A percentile compares a stretch with the other conserved stretches of the same genome.
phyloP scores from a whole-genome alignment of 2,329 filamentous ascomycete genomes.

The Hypoxylon rubiginosum region DNA sequence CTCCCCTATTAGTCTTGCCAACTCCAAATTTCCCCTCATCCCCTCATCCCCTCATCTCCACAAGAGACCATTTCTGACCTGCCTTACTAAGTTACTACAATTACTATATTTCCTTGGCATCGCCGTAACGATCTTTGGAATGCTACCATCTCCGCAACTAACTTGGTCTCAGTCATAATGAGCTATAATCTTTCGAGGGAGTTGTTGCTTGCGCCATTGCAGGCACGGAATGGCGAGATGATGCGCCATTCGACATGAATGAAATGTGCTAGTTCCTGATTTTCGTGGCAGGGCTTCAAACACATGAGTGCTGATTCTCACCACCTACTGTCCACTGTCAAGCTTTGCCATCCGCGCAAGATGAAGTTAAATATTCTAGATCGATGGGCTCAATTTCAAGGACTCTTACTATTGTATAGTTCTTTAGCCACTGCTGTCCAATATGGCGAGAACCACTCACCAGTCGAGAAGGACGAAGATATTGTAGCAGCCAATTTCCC shows the following conservation, averaged over 20 bases:
- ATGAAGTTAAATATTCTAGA: background rate
- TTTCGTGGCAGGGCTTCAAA: too few relatives aligned
- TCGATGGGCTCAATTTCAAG: background rate
- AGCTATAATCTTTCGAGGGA: background rate
- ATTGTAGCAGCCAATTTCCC: slow-evolving; percentile 50
- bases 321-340: background rate
- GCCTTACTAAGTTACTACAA: slow-evolving; percentile 23
- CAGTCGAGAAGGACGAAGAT: slow-evolving; percentile 47
- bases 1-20: background rate
- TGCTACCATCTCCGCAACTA: slow-evolving; percentile 8
- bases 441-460: slow-evolving; percentile 47
- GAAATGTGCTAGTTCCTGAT: background rate
- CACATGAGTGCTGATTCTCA: too few relatives aligned
- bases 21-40: slow-evolving; percentile 20
- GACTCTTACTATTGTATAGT: slow-evolving; percentile 10
- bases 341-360: background rate
- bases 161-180: background rate
- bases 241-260: background rate
- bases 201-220: slow-evolving; percentile 19
- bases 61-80: slow-evolving; percentile 13
- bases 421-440: slow-evolving; percentile 35
- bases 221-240: slow-evolving; percentile 21
- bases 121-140: background rate
- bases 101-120: slow-evolving; percentile 32
- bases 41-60: background rate